Evolutionary conservation across 2,329 filamentous ascomycete genomes (phyloP).

Genomic region (Phialocephala subalpina): DNA sequence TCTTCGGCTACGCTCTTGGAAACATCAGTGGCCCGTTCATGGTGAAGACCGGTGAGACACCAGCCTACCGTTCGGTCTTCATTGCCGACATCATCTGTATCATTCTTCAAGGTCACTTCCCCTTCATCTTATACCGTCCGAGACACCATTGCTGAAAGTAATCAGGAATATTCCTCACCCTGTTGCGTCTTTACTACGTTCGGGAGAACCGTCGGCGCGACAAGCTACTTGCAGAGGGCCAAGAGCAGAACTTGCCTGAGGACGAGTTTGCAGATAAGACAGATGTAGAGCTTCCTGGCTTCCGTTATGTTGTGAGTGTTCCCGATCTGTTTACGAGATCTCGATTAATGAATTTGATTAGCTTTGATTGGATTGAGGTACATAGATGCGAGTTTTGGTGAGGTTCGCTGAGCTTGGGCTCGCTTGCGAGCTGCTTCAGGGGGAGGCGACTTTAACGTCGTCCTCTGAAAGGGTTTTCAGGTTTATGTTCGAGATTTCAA

Average conservation of each 20-base stretch:
- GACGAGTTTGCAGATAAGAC: conserved; percentile 12
- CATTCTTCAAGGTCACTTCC: not conserved
- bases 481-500: too few species aligned
- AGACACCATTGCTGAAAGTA: not conserved
- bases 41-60: not conserved
- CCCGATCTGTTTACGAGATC: too few species aligned
- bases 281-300: not conserved
- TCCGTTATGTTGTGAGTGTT: conserved; percentile 1
- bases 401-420: too few species aligned
- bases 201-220: conserved; percentile 1
- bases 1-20: not conserved
- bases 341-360: too few species aligned
- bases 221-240: not conserved
- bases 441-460: too few species aligned
- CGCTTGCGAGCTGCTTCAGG: too few species aligned
- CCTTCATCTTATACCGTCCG: not conserved
- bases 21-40: not conserved
- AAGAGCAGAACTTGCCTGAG: not conserved
- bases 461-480: too few species aligned
- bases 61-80: conserved; percentile 1
- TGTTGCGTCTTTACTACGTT: not conserved
- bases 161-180: not conserved
- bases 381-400: too few species aligned
- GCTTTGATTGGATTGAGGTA: too few species aligned
- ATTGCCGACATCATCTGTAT: conserved; percentile 7